Conservation (phyloP, 2,329 filamentous ascomycete species). For the Colletotrichum ledebouriae region DNA sequence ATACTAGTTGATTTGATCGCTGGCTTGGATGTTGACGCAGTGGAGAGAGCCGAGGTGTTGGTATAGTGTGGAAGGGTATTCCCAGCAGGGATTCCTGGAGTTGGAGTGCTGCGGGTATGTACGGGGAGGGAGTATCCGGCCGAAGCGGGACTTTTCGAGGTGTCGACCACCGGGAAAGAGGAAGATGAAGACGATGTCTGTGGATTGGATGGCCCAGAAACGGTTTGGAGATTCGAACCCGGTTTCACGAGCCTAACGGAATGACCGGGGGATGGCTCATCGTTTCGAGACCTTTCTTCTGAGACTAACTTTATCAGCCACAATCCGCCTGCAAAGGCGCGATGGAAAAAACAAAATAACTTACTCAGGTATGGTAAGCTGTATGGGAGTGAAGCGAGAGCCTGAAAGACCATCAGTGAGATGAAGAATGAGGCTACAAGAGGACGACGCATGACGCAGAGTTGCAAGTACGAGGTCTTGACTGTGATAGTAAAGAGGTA, state of each 20-base stretch:
- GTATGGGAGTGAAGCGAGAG: slow-evolving; percentile 11
- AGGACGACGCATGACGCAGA: too few species aligned
- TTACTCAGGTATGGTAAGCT: slow-evolving; percentile 11
- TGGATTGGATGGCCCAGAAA: not conserved
- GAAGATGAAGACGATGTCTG: not conserved
- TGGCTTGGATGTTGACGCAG: not conserved
- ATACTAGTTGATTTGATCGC: too few species aligned
- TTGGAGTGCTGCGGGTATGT: not conserved
- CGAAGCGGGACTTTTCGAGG: not conserved
- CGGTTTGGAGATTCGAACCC: not conserved
- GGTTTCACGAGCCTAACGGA: not conserved
- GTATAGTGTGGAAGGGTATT: not conserved
- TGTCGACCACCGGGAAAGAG: not conserved
- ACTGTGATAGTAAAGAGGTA: too few species aligned
- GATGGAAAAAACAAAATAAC: not conserved
- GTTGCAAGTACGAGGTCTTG: too few species aligned
- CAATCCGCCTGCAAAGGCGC: not conserved
- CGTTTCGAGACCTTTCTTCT: not conserved
- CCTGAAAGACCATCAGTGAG: not conserved
- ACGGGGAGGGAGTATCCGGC: not conserved
- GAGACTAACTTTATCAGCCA: not conserved
- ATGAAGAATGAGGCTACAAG: not conserved
- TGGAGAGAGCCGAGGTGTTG: slow-evolving; percentile 2
- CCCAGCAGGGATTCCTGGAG: not conserved
- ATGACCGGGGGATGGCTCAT: not conserved